phyloP scores from a whole-genome alignment of 345 rosid species.

The Angophora floribunda region DNA sequence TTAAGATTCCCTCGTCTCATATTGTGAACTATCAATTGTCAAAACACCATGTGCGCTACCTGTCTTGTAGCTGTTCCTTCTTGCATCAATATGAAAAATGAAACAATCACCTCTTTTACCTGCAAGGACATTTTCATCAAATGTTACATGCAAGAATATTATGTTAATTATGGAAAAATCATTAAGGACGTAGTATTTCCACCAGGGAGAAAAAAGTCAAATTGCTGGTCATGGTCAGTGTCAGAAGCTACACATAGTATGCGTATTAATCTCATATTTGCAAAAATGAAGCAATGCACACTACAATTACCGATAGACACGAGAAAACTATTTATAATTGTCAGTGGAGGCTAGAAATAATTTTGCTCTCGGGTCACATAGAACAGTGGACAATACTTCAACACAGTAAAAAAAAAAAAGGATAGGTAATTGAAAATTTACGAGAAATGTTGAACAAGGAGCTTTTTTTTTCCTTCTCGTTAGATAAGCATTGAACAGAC shows the following conservation, averaged over 20 bases:
- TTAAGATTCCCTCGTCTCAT: background rate
- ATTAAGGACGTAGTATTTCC: background rate
- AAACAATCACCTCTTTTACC: constrained; percentile 85
- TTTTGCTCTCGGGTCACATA: background rate
- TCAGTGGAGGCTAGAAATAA: background rate
- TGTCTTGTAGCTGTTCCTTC: constrained; percentile 36
- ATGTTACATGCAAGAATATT: background rate
- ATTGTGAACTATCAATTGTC: background rate
- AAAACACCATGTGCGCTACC: constrained; percentile 3
- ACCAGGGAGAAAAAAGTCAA: background rate
- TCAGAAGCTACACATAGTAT: background rate
- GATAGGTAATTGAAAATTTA: background rate
- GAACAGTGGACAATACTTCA: background rate
- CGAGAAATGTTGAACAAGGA: background rate
- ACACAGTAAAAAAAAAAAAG: background rate
- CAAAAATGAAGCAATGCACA: background rate
- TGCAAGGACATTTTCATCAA: constrained; percentile 4
- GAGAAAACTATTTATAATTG: background rate
- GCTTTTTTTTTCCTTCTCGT: background rate
- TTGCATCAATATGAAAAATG: constrained; percentile 56
- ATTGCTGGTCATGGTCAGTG: background rate
- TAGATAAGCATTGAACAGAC: background rate
- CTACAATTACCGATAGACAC: background rate
- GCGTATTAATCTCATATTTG: background rate
- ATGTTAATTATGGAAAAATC: background rate